Evolutionary conservation across 2,329 filamentous ascomycete species (phyloP), one percentile per base, ranked within the genome.

Genomic region (Neofusicoccum kwambonambiense): DNA sequence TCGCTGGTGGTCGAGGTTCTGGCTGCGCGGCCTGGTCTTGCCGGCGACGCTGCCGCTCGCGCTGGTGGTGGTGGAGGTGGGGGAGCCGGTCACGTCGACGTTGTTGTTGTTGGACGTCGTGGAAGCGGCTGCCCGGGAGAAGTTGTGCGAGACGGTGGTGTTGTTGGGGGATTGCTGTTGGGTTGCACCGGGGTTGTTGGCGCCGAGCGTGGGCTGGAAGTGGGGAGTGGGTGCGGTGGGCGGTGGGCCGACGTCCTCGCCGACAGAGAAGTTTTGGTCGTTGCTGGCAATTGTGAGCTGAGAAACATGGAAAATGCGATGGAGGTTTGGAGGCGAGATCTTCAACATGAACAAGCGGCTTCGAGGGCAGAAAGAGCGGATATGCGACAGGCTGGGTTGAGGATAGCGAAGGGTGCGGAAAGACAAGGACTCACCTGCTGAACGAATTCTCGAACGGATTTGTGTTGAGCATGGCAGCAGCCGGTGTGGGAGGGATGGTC

Each of bases 381-480:
- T 22, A 22, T 22, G 22, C 22, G 22, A 22, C 22, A 22, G 22
- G 22, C 22, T 22, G 22, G 22, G 22, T 22, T 22, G 22, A 22
- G 22, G 22, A 22, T 22, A 9, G 44, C 17, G 62, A 49, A 35
- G 42, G 42, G 34, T 35, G 27, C 13, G 17, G 17, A 42, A 42
- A 7, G 41, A 13, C 22, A n/a, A 27, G 27, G 39, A n/a, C 42
- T 27, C 27, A 64, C 62, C 44, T 58, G 51, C 11, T 58, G 17
- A 64, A 57, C 15, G 63, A 65, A 17, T 0, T 62, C 12, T 65
- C 64, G 13, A 65, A 65, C 7, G 58, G 64, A 17, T 65, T 64
- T 12, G 61, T 39, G 22, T 61, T 65, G 34, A 62, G 57, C 64
- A 65, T 6, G 19, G 57, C 64, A 31, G 51, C 64, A 1, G 57